A percentile compares a stretch with the other conserved stretches of the same genome.
These are phyloP conservation scores for Scleromitrula shiraiana DNA, from an alignment of 2,329 filamentous ascomycete genomes.

Conservation along the genomic window DNA sequence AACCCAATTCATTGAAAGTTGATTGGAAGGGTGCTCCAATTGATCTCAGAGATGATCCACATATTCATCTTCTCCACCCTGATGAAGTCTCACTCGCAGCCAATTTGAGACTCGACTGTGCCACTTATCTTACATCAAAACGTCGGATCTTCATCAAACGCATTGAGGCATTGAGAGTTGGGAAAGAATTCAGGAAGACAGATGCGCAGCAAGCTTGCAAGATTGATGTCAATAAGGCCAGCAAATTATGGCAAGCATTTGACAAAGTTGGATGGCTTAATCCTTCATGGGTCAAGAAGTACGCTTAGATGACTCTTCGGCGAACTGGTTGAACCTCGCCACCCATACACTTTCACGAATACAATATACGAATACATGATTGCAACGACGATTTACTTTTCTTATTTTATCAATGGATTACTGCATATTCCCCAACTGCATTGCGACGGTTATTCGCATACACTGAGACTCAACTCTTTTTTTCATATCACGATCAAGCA, in stretches of 20 bases:
- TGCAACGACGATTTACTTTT: background rate
- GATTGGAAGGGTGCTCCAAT: constrained; percentile 81
- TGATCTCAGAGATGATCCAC: constrained; percentile 65
- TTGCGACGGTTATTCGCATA: constrained; percentile 20
- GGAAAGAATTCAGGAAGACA: constrained; percentile 89
- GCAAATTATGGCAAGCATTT: constrained; percentile 83
- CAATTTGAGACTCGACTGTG: constrained; percentile 73
- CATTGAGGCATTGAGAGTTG: constrained; percentile 55
- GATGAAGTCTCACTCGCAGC: constrained; percentile 72
- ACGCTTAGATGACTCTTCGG: constrained; percentile 12
- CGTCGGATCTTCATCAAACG: constrained; percentile 79
- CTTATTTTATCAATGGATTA: background rate
- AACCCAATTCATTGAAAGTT: constrained; percentile 66
- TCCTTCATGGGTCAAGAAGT: constrained; percentile 20
- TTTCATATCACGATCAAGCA: constrained; percentile 16
- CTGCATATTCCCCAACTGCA: constrained; percentile 12
- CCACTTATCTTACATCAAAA: constrained; percentile 88
- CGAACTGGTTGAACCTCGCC: constrained; percentile 5
- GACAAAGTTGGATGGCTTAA: constrained; percentile 77
- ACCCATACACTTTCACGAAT: background rate
- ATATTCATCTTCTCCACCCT: constrained; percentile 63
- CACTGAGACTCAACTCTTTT: constrained; percentile 12
- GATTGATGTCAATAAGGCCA: constrained; percentile 97
- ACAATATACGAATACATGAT: constrained; percentile 3
- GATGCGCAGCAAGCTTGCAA: constrained; percentile 95